These are phyloP conservation scores for Deakozyma indianensis DNA, from an alignment of 805 yeast genomes.

Conservation along the genomic window DNA sequence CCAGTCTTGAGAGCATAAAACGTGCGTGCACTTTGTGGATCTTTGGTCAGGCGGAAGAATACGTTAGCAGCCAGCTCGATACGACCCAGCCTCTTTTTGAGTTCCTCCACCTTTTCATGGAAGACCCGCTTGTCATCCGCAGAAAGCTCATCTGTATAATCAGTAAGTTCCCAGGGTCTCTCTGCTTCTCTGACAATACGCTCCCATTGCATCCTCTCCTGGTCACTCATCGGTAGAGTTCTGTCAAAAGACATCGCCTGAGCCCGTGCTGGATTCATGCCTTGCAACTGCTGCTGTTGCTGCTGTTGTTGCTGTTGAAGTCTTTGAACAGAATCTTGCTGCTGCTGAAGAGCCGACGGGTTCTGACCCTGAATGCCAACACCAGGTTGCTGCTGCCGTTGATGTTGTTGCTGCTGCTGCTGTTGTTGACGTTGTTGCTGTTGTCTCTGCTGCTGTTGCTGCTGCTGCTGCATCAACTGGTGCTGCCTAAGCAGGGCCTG, in stretches of 20 bases:
- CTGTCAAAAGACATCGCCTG: not conserved
- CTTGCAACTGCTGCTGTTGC: conserved; percentile 3
- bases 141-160: not conserved
- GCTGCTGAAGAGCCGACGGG: conserved; percentile 3
- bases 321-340: conserved; percentile 11
- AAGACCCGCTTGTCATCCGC: not conserved
- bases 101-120: not conserved
- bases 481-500: conserved; percentile 4
- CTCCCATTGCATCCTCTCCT: not conserved
- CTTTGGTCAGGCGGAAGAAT: not conserved
- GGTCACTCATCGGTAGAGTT: not conserved
- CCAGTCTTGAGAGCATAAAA: not conserved
- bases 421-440: conserved; percentile 10
- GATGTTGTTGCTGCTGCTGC: conserved; percentile 16
- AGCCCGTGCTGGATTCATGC: not conserved
- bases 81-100: not conserved
- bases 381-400: conserved; percentile 6
- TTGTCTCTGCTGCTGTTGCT: conserved; percentile 11
- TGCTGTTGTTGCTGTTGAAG: conserved; percentile 11
- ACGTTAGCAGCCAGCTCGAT: not conserved
- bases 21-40: not conserved
- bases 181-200: not conserved
- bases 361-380: not conserved
- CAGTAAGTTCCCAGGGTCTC: not conserved
- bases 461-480: conserved; percentile 9